Conservation (phyloP, 257 asterid genomes). For the Jasminum sambac region DNA sequence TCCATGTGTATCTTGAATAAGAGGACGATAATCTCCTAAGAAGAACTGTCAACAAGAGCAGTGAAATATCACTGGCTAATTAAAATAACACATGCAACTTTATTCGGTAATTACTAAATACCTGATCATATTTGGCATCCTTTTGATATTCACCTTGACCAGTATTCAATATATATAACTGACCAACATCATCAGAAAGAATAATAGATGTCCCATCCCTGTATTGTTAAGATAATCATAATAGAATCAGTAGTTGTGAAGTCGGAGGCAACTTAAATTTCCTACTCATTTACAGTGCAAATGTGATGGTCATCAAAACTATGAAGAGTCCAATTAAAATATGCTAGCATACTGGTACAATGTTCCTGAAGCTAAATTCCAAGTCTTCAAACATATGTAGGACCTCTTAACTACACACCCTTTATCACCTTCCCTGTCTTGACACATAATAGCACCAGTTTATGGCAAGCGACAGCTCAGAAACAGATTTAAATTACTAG, state of each 20-base stretch:
- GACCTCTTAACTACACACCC: slow-evolving; percentile 3
- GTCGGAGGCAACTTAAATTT: slow-evolving; percentile 18
- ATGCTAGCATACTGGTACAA: not conserved
- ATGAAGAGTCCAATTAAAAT: slow-evolving; percentile 6
- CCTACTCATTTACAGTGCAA: slow-evolving; percentile 3
- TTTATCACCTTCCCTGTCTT: slow-evolving; percentile 8
- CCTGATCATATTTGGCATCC: slow-evolving; percentile 97
- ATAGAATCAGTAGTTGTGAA: slow-evolving; percentile 21
- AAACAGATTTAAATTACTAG: not conserved
- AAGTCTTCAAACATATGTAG: not conserved
- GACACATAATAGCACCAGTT: slow-evolving; percentile 17
- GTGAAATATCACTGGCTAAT: slow-evolving; percentile 23
- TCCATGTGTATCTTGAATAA: slow-evolving; percentile 86
- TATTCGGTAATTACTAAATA: slow-evolving; percentile 20
- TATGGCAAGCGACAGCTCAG: slow-evolving; percentile 8
- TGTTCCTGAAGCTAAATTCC: slow-evolving; percentile 9
- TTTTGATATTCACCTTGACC: slow-evolving; percentile 96
- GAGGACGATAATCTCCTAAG: slow-evolving; percentile 96
- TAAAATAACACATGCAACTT: slow-evolving; percentile 19
- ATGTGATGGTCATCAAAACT: slow-evolving; percentile 8
- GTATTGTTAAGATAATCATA: slow-evolving; percentile 36
- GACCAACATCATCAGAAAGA: slow-evolving; percentile 96
- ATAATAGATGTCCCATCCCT: slow-evolving; percentile 98
- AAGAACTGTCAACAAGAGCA: slow-evolving; percentile 69
- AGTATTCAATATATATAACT: slow-evolving; percentile 76